Evolutionary conservation across 176 grass and related monocot species (phyloP).

Genomic region (Tillandsia fasciculata): DNA sequence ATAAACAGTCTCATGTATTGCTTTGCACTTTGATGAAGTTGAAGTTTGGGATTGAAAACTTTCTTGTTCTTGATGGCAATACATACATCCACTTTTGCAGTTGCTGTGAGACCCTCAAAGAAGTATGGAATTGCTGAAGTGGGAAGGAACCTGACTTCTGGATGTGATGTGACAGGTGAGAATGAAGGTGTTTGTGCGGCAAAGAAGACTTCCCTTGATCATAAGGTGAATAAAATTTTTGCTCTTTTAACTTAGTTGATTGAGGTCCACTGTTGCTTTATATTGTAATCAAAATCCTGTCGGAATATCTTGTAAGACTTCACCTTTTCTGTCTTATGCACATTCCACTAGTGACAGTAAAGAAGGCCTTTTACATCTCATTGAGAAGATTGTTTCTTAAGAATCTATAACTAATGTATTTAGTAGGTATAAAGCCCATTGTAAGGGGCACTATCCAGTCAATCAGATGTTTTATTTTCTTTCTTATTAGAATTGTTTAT

Average conservation of each 20-base stretch:
- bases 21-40: slow-evolving; percentile 5
- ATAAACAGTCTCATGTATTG: neutral
- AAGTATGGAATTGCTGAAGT: slow-evolving; percentile 16
- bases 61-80: slow-evolving; percentile 4
- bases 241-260: neutral
- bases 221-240: slow-evolving; percentile 19
- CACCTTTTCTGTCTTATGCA: neutral
- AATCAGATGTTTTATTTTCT: too few species aligned
- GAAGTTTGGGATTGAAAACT: neutral
- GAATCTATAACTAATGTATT: too few species aligned
- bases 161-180: slow-evolving; percentile 15
- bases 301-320: neutral
- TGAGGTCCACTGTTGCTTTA: neutral
- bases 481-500: too few species aligned
- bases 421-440: too few species aligned
- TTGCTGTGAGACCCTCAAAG: slow-evolving; percentile 16
- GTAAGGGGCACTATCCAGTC: too few species aligned
- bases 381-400: too few species aligned
- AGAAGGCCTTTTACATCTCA: too few species aligned
- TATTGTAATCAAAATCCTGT: neutral
- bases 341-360: too few species aligned
- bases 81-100: neutral
- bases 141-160: slow-evolving; percentile 26
- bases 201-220: slow-evolving; percentile 7
- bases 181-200: slow-evolving; percentile 23